Evolutionary conservation across 345 rosid genomes (phyloP).

Genomic region (Eucalyptus tenuipes): DNA sequence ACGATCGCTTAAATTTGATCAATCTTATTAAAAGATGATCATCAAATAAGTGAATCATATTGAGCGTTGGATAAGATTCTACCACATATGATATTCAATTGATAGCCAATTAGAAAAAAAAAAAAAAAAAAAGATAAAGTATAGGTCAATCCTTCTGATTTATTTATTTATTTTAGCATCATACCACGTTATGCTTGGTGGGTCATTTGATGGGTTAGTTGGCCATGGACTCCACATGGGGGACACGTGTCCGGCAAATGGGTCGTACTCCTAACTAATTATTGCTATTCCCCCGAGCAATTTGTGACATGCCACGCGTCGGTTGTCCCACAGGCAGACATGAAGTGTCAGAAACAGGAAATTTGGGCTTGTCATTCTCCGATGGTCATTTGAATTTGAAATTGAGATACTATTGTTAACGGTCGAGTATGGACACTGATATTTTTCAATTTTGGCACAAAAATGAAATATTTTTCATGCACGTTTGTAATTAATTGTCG

Average conservation of each 20-base stretch:
- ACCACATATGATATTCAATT: neutral
- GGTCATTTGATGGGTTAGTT: neutral
- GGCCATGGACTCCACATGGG: neutral
- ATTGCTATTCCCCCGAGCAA: neutral
- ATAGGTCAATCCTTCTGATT: neutral
- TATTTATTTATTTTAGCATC: neutral
- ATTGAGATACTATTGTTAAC: neutral
- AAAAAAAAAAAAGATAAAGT: neutral
- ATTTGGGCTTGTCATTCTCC: neutral
- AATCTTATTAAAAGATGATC: fast-evolving
- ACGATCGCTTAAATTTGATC: fast-evolving
- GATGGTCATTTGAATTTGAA: neutral
- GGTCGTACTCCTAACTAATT: neutral
- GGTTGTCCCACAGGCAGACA: neutral
- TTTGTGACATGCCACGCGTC: neutral
- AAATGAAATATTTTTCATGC: neutral
- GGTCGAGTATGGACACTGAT: neutral
- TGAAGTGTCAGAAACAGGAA: neutral
- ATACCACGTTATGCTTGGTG: neutral
- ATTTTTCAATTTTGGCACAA: neutral
- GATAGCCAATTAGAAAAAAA: neutral
- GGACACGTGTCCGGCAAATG: neutral
- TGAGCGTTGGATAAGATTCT: neutral
- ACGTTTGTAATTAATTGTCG: neutral
- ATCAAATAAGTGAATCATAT: neutral